Evolutionary conservation across 2,329 filamentous ascomycete species (phyloP), one percentile per base, ranked within the genome.

Genomic region (Nannizziopsis barbatae): DNA sequence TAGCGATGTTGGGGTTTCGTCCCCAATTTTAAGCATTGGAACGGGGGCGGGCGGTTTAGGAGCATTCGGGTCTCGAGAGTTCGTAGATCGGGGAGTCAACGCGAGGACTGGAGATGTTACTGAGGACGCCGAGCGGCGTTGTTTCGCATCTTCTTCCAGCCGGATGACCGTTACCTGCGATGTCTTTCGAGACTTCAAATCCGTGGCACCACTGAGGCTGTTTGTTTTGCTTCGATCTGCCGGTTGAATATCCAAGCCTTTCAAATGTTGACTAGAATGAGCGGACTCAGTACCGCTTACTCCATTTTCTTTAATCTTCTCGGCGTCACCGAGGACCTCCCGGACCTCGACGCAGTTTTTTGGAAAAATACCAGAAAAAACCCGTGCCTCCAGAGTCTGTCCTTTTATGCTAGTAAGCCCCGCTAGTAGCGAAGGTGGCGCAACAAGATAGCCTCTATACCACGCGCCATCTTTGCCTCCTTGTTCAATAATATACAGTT

Each of bases 361-460:
- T 9, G 92, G 92, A 62, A 98, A 98, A 60, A 98, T 94, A 58
- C 92, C 92, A n/a, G 89, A 95, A 64, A 96, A 98, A 50, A 98
- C 92, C 55, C 92, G 81, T 51, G 90, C 88, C 69, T 96, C 90
- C 30, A 96, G 80, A 0, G 89, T 93, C 66, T 95, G 87, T 42
- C 92, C 90, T 65, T 88, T 90, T 59, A 84, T 81, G 53, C 84
- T 90, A 9, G 88, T 96, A 64, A 98, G 72, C 42, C 90, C 92
- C 14, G 92, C 86, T 51, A 98, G 78, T 63, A 98, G 72, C 58
- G 88, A 95, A 15, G 92, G 92, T 45, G 92, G 90, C 54, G 92
- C 88, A 57, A 98, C 84, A 52, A 98, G 76, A 68, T 98, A 98
- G 51, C 92, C 92, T 47, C 92, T 83, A 67, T 90, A 84, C 93